These are phyloP conservation scores for Mastigamoeba balamuthi DNA, from an alignment of 78 protist species.

Conservation along the genomic window DNA sequence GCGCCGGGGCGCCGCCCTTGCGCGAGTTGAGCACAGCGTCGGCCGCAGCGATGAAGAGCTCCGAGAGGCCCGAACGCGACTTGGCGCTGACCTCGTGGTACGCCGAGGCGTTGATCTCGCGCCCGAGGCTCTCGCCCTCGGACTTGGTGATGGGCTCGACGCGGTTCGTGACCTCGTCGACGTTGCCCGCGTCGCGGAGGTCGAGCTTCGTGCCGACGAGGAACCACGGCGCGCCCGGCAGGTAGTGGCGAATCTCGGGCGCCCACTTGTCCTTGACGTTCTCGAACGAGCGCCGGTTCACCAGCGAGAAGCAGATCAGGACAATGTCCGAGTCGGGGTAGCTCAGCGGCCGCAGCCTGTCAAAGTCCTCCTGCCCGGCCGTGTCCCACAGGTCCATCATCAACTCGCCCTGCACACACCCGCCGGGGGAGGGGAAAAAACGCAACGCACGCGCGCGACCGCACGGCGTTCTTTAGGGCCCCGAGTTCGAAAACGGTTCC, in stretches of 20 bases:
- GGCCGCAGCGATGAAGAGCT: not conserved
- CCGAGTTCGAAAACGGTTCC: too few species aligned
- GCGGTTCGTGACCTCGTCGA: not conserved
- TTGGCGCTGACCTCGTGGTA: not conserved
- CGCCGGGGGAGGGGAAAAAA: too few species aligned
- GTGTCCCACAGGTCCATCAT: too few species aligned
- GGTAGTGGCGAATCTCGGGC: not conserved
- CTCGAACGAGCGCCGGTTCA: constrained; percentile 29
- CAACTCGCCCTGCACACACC: too few species aligned
- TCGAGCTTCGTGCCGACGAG: not conserved
- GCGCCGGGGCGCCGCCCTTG: not conserved
- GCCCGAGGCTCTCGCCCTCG: not conserved
- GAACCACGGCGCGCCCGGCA: not conserved
- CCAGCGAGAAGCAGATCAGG: constrained; percentile 7
- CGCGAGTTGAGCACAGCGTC: not conserved
- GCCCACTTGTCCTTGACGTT: constrained; percentile 40
- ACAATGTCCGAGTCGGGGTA: not conserved
- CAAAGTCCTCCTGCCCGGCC: too few species aligned
- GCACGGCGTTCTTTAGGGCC: too few species aligned
- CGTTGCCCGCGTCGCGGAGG: not conserved
- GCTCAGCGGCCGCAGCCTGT: too few species aligned
- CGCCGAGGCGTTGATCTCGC: not conserved
- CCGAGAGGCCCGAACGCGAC: not conserved
- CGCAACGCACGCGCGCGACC: too few species aligned
- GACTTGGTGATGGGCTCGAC: not conserved